phyloP scores from a whole-genome alignment of 768 basidiomycete genomes.

The Strobilomyces dryophilus region DNA sequence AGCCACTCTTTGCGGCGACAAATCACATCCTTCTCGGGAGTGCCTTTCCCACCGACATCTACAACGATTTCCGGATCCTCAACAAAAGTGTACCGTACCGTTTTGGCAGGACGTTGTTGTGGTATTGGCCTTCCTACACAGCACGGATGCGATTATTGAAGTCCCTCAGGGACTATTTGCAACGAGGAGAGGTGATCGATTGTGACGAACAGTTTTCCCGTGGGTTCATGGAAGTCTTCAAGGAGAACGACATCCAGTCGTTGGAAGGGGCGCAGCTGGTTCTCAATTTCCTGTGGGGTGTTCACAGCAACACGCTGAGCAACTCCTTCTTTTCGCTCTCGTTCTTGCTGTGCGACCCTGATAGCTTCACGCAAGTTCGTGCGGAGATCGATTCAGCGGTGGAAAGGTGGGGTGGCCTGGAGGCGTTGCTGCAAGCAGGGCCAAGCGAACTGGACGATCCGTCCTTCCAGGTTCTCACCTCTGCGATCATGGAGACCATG shows the following conservation, averaged over 20 bases:
- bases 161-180: slow-evolving; percentile 11
- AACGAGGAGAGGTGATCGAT: slow-evolving; percentile 4
- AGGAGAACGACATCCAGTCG: slow-evolving; percentile 13
- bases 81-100: slow-evolving; percentile 18
- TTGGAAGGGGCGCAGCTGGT: slow-evolving; percentile 16
- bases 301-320: slow-evolving; percentile 21
- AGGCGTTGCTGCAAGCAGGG: slow-evolving; percentile 7
- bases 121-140: slow-evolving; percentile 10
- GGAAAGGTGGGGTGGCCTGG: slow-evolving; percentile 9
- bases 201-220: slow-evolving; percentile 5
- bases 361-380: slow-evolving; percentile 42
- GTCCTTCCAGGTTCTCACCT: slow-evolving; percentile 19
- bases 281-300: slow-evolving; percentile 19
- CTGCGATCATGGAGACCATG: slow-evolving; percentile 26
- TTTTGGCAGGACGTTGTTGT: slow-evolving; percentile 11
- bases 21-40: slow-evolving; percentile 20
- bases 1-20: slow-evolving; percentile 15
- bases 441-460: slow-evolving; percentile 16
- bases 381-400: slow-evolving; percentile 39
- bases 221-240: slow-evolving; percentile 16
- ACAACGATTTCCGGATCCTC: slow-evolving; percentile 18
- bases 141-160: slow-evolving; percentile 12
- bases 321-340: slow-evolving; percentile 18
- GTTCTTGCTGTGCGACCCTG: slow-evolving; percentile 39
- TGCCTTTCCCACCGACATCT: slow-evolving; percentile 17